Evolutionary conservation across 31 red algal species (phyloP), one percentile per base, ranked within the genome.

Genomic region (Bonnemaisonia californica): DNA sequence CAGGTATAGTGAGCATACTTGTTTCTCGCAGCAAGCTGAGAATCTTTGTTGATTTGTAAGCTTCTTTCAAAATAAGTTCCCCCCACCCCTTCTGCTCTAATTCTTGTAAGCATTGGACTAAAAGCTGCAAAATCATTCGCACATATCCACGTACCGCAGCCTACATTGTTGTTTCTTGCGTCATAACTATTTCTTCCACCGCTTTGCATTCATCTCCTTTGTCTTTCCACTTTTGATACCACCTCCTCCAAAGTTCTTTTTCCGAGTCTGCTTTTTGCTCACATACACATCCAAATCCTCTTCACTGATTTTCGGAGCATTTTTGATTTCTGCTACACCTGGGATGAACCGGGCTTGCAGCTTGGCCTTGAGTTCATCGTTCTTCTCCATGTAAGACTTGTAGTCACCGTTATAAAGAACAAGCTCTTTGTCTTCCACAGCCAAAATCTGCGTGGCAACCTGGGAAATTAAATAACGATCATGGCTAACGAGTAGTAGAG

Each of bases 391-490:
- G 69, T 93, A 99, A 13, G 79, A 79, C 57, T 91, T 86, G 76
- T 99, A 99, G 77, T 95, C 93, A 11, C 95, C 91, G 75, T 98
- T 83, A 71, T 98, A 95, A 1, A 92, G 54, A 26, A 92, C 89
- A 12, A 98, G 74, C 24, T 81, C 76, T 13, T 89, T 76, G n/a
- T 98, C 83, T 58, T 98, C 92, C 9, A 98, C 75, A 18, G 91
- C 88, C 27, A 98, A 51, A 61, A 98, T 94, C 30, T 94, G 91
- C 13, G 85, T 94, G 11, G 97, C 93, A 21, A 99, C 88, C 66
- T 89, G 87, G n/a, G 91, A 94, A 47, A 99, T 90, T 51, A 99
- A 94, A 77, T 96, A 93, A 3, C 93, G 93, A 77, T 99, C 97
- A 57, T 99, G 97, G 80, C 88, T 93, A 3, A 99, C 97, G 63